Conservation (phyloP, 1,139 yeast genomes). For the Ashbya aceris region DNA sequence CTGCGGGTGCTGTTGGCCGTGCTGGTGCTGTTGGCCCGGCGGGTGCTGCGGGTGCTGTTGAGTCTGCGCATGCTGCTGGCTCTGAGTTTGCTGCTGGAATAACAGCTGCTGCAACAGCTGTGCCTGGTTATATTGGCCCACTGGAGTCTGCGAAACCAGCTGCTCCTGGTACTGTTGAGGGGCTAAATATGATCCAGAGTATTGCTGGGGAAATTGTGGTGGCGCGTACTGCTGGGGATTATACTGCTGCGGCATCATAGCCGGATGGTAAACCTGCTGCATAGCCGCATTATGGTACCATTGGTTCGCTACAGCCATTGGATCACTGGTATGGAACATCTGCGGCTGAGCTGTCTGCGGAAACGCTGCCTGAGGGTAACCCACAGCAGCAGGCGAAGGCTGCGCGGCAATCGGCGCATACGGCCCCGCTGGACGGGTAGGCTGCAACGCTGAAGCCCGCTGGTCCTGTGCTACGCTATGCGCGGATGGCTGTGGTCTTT, state of each 20-base stretch:
- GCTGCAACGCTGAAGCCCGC: neutral
- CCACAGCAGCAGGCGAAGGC: neutral
- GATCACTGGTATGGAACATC: constrained; percentile 7
- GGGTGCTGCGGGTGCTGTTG: constrained; percentile 19
- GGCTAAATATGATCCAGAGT: neutral
- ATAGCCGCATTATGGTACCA: constrained; percentile 7
- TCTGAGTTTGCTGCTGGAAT: constrained; percentile 8
- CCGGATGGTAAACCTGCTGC: constrained; percentile 9
- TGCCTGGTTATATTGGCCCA: neutral
- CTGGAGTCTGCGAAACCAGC: neutral
- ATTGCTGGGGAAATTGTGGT: constrained; percentile 1
- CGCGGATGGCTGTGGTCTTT: too few relatives aligned
- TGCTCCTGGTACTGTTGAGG: neutral
- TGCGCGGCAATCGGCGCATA: constrained; percentile 4
- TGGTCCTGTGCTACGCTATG: too few relatives aligned
- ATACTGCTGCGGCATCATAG: constrained; percentile 2
- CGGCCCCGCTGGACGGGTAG: constrained; percentile 5
- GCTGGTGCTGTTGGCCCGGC: constrained; percentile 12
- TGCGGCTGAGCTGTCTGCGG: constrained; percentile 16
- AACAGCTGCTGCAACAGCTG: constrained; percentile 6
- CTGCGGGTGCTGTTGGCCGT: constrained; percentile 11
- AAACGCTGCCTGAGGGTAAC: constrained; percentile 5
- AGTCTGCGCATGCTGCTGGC: constrained; percentile 29
- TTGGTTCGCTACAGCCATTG: constrained; percentile 12
- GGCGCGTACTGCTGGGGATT: constrained; percentile 7